These are phyloP conservation scores for Leishmania braziliensis DNA, from an alignment of 208 protist species.

Conservation along the genomic window DNA sequence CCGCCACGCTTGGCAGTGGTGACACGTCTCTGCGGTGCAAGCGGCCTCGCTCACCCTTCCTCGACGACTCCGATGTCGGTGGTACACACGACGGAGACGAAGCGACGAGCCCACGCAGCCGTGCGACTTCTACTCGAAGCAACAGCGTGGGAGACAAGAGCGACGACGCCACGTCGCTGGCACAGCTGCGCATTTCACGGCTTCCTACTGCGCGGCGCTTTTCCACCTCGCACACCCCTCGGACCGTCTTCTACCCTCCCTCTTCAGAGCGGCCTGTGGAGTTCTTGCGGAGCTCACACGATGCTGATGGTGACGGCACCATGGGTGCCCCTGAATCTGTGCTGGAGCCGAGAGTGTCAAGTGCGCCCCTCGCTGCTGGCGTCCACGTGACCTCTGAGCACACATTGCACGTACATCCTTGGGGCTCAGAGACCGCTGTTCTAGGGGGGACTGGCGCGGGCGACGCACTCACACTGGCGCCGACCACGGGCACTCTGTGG, in stretches of 20 bases:
- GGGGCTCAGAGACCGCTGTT: neutral
- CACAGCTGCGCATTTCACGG: neutral
- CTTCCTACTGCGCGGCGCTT: conserved; percentile 5
- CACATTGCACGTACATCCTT: neutral
- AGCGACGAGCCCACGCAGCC: neutral
- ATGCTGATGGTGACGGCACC: neutral
- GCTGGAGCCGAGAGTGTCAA: neutral
- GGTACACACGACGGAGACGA: neutral
- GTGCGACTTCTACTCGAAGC: neutral
- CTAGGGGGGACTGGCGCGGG: neutral
- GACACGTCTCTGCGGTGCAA: conserved; percentile 4
- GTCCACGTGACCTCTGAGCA: neutral
- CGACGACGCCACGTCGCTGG: neutral
- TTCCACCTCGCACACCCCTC: conserved; percentile 5
- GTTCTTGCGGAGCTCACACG: neutral
- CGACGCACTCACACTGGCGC: neutral
- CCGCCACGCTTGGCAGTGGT: neutral
- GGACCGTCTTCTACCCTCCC: conserved; percentile 27
- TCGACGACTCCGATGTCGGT: neutral
- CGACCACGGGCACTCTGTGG: neutral
- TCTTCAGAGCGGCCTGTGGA: conserved; percentile 12
- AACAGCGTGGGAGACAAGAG: neutral
- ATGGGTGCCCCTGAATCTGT: neutral
- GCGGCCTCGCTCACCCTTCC: conserved; percentile 17
- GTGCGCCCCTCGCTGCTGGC: neutral